These are phyloP conservation scores for Coemansia sp. DNA, from an alignment of 192 early-diverging fungal species.

Conservation along the genomic window DNA sequence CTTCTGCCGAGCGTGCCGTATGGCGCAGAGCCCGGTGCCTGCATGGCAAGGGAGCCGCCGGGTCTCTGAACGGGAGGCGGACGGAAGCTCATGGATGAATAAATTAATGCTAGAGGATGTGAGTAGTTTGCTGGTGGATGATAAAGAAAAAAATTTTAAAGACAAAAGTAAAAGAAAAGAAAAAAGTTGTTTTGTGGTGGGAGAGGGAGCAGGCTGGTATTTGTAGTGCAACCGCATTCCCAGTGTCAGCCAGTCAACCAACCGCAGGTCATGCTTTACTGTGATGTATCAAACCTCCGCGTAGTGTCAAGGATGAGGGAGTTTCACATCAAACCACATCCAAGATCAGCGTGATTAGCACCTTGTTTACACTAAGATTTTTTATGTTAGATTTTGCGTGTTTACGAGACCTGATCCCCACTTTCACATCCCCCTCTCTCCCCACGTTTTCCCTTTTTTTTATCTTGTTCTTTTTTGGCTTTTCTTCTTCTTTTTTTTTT, in stretches of 20 bases:
- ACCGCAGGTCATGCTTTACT: background rate
- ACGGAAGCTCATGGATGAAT: background rate
- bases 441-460: background rate
- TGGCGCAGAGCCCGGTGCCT: background rate
- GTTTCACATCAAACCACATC: no score
- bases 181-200: background rate
- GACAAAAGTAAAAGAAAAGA: background rate
- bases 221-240: background rate
- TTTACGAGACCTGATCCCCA: background rate
- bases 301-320: no score
- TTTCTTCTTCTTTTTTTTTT: background rate
- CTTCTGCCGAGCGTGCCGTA: slow-evolving; percentile 53
- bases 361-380: background rate
- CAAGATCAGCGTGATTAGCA: no score
- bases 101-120: no score
- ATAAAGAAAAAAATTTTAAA: background rate
- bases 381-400: background rate
- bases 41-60: background rate
- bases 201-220: background rate
- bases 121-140: background rate
- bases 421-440: background rate
- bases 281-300: no score
- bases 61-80: background rate
- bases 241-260: background rate
- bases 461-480: background rate